phyloP scores from a whole-genome alignment of 2,329 filamentous ascomycete genomes.

The Colletotrichum gigasporum region DNA sequence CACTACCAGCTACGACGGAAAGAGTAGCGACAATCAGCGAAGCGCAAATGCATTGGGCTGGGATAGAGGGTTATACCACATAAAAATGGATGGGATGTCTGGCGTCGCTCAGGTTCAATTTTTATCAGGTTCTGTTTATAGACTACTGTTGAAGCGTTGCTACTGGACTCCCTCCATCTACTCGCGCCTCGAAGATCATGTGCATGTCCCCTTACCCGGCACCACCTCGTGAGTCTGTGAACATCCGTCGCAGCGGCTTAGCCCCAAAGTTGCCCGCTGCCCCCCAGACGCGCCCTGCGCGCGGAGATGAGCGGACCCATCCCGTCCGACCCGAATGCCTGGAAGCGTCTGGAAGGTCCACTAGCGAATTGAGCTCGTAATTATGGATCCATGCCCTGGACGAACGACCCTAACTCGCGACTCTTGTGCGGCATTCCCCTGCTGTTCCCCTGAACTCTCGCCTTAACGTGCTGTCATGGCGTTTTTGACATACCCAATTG shows the following conservation, averaged over 20 bases:
- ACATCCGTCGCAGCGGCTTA: too few relatives aligned
- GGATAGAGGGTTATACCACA: conserved; percentile 15
- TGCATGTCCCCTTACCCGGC: too few relatives aligned
- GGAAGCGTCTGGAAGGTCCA: conserved; percentile 5
- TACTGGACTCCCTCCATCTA: conserved; percentile 32
- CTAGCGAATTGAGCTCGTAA: conserved; percentile 19
- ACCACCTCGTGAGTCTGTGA: too few relatives aligned
- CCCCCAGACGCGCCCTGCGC: not conserved
- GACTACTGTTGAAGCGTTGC: conserved; percentile 31
- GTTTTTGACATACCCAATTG: conserved; percentile 8
- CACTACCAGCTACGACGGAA: conserved; percentile 22
- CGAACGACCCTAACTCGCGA: conserved; percentile 11
- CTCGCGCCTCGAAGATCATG: not conserved
- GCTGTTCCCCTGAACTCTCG: conserved; percentile 14
- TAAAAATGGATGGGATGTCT: conserved; percentile 30
- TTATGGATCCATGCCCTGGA: conserved; percentile 27
- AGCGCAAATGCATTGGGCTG: conserved; percentile 8
- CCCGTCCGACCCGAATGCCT: conserved; percentile 5
- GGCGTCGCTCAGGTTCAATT: conserved; percentile 18
- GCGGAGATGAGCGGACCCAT: conserved; percentile 29
- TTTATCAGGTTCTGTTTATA: conserved; percentile 15
- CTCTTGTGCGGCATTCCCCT: conserved; percentile 23
- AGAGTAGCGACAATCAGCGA: conserved; percentile 6
- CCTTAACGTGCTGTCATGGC: conserved; percentile 22
- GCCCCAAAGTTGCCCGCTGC: not conserved